Base-by-base conservation (phyloP, 768 basidiomycete species). In the Mycena capillaripes region DNA sequence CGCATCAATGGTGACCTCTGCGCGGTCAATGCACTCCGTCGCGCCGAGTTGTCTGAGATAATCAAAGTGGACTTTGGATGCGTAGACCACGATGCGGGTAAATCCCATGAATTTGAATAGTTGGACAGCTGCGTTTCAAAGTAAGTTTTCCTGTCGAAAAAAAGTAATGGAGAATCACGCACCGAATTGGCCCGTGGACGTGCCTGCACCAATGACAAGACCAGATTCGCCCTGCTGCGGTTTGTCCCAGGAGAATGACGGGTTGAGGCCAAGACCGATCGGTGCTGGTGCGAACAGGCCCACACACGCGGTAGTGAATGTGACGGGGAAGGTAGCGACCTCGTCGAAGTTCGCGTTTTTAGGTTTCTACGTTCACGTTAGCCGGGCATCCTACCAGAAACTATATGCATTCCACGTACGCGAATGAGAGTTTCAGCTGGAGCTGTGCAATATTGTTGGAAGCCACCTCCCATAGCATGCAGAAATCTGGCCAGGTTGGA, bases 11-110 rank as follows among this genome's bases (percentile, higher is more conserved):
- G 67, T 3, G 9, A 61, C 50, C 7, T 25, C 59, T 4, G 3
- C 5, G 25, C 67, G 57, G 19, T 82, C 79, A 52, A 83, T 79
- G 68, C 79, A 80, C 38, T 85, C 80, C 1, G 79, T 81, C 32
- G 84, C 82, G 0, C 80, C 78, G 3, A 83, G 75, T 21, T 66
- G 65, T n/a, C 82, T 76, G 16, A 88, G 81, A 30, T 82, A 79
- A 10, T 79, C 79, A n/a, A 82, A 77, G 14, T 82, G 77, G 21
- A 83, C 84, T 30, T 81, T 79, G 38, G 84, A 80, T 10, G 82
- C 79, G 38, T 82, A 77, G 32, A 72, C 84, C 55, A 74, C 79
- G 61, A 82, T 81, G 16, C 79, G 80, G 11, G 79, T 82, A 68
- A 86, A 86, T 42, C 85, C 85, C 10, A 83, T 2, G 59, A 60